These are phyloP conservation scores for Theobroma grandiflorum DNA, from an alignment of 441 rosid species.

Conservation along the genomic window DNA sequence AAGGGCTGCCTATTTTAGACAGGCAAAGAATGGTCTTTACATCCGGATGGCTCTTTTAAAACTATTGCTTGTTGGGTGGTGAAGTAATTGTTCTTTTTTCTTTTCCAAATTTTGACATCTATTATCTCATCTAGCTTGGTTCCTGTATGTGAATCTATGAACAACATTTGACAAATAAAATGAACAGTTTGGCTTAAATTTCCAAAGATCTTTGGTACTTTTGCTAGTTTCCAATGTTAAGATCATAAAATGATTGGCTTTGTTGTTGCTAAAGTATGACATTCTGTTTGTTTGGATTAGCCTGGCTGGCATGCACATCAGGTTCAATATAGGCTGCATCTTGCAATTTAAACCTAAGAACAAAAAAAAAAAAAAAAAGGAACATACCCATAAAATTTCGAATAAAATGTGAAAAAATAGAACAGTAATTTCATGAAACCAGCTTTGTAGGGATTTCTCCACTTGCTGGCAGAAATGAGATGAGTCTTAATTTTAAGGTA, in stretches of 20 bases:
- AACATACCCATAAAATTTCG: too few species aligned
- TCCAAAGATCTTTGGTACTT: background rate
- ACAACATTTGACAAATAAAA: background rate
- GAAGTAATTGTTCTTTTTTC: constrained; percentile 21
- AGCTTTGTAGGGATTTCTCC: background rate
- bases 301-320: background rate
- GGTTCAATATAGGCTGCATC: too few species aligned
- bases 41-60: constrained; percentile 94
- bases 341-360: too few species aligned
- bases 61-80: constrained; percentile 81
- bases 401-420: too few species aligned
- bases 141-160: background rate
- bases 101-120: background rate
- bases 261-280: background rate
- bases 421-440: too few species aligned
- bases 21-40: constrained; percentile 95
- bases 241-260: too few species aligned
- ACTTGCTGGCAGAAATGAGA: background rate
- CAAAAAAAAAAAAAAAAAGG: too few species aligned
- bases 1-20: constrained; percentile 97
- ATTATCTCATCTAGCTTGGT: background rate
- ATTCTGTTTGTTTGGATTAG: background rate
- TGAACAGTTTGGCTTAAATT: background rate
- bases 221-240: too few species aligned
- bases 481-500: background rate